Conservation (phyloP, 345 rosid species). For the Ceriops zippeliana region DNA sequence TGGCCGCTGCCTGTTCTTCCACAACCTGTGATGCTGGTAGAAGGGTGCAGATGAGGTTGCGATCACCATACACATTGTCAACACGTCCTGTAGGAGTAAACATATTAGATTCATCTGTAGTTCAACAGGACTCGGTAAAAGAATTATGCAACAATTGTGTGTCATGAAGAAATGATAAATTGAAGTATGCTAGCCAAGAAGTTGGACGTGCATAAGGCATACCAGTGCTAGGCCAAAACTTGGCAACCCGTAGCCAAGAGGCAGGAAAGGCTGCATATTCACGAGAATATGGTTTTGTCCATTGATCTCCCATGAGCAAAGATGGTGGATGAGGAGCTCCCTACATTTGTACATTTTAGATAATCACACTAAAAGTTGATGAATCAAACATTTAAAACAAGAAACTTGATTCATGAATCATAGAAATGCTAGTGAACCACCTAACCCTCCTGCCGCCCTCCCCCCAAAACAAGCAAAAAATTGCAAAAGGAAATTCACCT, state of each 20-base stretch:
- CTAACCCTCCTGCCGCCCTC: no score
- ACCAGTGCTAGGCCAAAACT: constrained; percentile 98
- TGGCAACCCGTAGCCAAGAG: constrained; percentile 82
- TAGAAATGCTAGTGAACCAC: no score
- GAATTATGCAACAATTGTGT: not conserved
- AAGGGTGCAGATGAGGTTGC: constrained; percentile 90
- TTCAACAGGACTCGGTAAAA: no score
- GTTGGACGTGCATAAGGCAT: not conserved
- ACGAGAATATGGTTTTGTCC: constrained; percentile 89
- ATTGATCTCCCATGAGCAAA: constrained; percentile 93
- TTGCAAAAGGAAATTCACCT: constrained; percentile 43
- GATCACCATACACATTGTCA: constrained; percentile 96
- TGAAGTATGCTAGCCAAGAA: no score
- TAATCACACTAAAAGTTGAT: not conserved
- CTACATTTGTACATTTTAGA: constrained; percentile 42
- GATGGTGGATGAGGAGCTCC: constrained; percentile 99
- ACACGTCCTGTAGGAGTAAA: constrained; percentile 59
- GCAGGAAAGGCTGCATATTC: constrained; percentile 97
- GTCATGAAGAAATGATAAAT: not conserved
- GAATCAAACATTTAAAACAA: not conserved
- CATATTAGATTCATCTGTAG: not conserved
- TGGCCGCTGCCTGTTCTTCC: constrained; percentile 85
- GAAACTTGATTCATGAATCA: not conserved
- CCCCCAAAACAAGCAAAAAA: no score
- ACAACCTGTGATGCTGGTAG: constrained; percentile 53